Evolutionary conservation across 2,329 filamentous ascomycete genomes (phyloP).

Genomic region (Penicillium frequentans): DNA sequence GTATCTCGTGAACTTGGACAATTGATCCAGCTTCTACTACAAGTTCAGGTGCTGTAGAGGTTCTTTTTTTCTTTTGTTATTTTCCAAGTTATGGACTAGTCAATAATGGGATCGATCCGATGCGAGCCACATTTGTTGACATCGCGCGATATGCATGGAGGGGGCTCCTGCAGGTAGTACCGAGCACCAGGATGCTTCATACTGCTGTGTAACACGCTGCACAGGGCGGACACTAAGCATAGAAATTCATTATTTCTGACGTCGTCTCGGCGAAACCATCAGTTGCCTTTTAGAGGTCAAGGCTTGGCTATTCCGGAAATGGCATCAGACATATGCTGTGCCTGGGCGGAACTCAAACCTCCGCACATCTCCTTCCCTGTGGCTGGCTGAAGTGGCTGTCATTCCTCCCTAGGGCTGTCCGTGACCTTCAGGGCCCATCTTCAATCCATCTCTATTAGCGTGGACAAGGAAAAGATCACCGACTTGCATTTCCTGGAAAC

Average conservation of each 20-base stretch:
- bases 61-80: no score
- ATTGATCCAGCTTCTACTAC: not conserved
- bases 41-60: not conserved
- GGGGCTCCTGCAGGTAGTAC: not conserved
- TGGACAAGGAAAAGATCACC: slow-evolving; percentile 17
- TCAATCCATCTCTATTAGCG: not conserved
- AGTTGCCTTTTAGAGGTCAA: not conserved
- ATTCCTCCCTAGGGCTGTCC: not conserved
- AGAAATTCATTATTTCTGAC: not conserved
- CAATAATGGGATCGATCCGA: not conserved
- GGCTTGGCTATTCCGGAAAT: not conserved
- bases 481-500: slow-evolving; percentile 27
- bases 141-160: not conserved
- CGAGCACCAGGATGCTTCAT: slow-evolving; percentile 7
- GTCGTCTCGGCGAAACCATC: not conserved
- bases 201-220: slow-evolving; percentile 1
- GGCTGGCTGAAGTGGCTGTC: slow-evolving; percentile 14
- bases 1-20: not conserved
- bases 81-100: not conserved
- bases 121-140: not conserved
- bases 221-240: not conserved
- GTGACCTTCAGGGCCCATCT: not conserved
- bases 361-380: not conserved
- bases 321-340: not conserved
- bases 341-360: not conserved